Percentiles rank a stretch among this genome's conserved stretches.
phyloP scores from a whole-genome alignment of 192 early-diverging fungal genomes.

The Thoreauomyces humboldtii region DNA sequence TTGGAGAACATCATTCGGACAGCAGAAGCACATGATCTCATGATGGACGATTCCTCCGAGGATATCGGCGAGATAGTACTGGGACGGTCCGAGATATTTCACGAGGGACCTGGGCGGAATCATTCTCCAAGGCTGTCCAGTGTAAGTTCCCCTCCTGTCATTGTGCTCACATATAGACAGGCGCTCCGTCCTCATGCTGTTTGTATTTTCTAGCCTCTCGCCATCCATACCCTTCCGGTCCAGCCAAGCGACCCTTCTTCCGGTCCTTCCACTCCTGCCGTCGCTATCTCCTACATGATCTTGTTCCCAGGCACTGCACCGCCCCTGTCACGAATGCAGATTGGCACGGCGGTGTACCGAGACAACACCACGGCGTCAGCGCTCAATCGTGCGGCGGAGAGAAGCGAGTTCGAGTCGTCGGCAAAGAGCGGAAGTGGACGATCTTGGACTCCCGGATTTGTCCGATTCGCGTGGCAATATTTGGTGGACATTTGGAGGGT shows the following conservation, averaged over 20 bases:
- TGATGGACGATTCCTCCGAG: too few species aligned
- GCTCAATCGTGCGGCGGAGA: too few species aligned
- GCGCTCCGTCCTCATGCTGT: neutral
- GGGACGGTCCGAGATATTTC: too few species aligned
- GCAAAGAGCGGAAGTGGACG: too few species aligned
- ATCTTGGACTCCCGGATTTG: neutral
- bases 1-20: neutral
- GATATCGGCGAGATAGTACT: too few species aligned
- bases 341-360: neutral
- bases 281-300: neutral
- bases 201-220: neutral
- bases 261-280: neutral
- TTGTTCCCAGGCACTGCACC: neutral
- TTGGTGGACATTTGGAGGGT: neutral
- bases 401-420: neutral
- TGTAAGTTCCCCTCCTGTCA: neutral
- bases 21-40: neutral
- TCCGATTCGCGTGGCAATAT: neutral
- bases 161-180: too few species aligned
- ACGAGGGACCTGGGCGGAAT: neutral
- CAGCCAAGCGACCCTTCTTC: neutral
- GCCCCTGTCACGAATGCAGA: neutral
- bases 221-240: neutral
- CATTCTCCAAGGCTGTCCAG: neutral
- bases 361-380: constrained; percentile 1